These are phyloP conservation scores for Rhizophora mangle DNA, from an alignment of 345 rosid species.

Conservation along the genomic window DNA sequence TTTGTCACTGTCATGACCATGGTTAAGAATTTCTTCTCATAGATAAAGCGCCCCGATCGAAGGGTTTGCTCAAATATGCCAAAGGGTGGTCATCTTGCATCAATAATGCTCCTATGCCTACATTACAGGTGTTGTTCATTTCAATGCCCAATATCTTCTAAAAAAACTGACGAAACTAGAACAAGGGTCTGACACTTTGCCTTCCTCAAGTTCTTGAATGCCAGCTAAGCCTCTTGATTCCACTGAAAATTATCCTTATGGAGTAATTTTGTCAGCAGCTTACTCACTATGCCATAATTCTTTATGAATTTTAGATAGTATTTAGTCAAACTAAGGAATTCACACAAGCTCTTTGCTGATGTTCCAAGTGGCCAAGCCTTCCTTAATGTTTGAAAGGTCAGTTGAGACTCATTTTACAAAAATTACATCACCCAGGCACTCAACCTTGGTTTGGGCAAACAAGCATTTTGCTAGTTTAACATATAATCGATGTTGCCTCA, in stretches of 20 bases:
- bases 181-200: not conserved
- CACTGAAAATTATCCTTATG: rapidly evolving
- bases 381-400: not conserved
- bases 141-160: rapidly evolving
- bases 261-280: not conserved
- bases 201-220: not conserved
- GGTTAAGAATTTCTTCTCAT: not conserved
- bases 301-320: not conserved
- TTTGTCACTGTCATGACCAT: not conserved
- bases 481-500: not conserved
- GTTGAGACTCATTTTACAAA: not conserved
- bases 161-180: not conserved
- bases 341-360: not conserved
- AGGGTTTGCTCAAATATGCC: not conserved
- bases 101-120: not conserved
- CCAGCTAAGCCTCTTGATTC: not conserved
- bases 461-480: not conserved
- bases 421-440: not conserved
- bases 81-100: not conserved
- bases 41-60: not conserved
- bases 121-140: not conserved
- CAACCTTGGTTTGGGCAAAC: not conserved
- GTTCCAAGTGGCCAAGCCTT: no score
- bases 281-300: no score
- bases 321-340: not conserved